phyloP scores from a whole-genome alignment of 352 stramenopile species.

The Pelagophyceae sp. region DNA sequence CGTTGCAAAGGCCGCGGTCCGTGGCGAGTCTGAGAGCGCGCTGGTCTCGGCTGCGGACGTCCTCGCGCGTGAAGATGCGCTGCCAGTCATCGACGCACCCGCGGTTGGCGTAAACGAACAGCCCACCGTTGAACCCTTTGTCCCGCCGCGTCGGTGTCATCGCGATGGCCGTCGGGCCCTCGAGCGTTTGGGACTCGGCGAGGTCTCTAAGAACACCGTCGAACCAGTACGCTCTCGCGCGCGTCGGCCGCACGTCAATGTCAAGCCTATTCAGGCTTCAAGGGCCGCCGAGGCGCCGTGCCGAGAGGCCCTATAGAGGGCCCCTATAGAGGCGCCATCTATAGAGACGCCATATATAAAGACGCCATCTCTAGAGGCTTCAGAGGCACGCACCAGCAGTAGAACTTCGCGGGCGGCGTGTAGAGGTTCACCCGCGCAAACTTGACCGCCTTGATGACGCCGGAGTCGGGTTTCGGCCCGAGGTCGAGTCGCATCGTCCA shows the following conservation, averaged over 20 bases:
- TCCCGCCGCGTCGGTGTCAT: background rate
- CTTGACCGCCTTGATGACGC: too few relatives aligned
- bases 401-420: too few relatives aligned
- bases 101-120: background rate
- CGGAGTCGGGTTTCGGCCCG: too few relatives aligned
- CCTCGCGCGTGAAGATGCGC: background rate
- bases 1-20: background rate
- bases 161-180: background rate
- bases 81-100: background rate
- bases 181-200: background rate
- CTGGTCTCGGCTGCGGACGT: background rate
- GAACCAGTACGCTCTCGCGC: conserved; percentile 4
- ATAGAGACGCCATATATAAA: too few relatives aligned
- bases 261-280: background rate
- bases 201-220: background rate
- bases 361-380: too few relatives aligned
- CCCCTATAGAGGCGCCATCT: too few relatives aligned
- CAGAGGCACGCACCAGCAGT: too few relatives aligned
- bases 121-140: background rate
- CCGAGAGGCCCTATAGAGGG: too few relatives aligned
- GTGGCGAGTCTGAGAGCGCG: background rate
- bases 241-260: background rate
- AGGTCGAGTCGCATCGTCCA: too few relatives aligned
- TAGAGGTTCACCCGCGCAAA: too few relatives aligned
- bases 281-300: too few relatives aligned